A percentile compares a stretch with the other conserved stretches of the same genome.
Conservation (phyloP, 2,329 filamentous ascomycete species). For the Cryphonectria japonica region DNA sequence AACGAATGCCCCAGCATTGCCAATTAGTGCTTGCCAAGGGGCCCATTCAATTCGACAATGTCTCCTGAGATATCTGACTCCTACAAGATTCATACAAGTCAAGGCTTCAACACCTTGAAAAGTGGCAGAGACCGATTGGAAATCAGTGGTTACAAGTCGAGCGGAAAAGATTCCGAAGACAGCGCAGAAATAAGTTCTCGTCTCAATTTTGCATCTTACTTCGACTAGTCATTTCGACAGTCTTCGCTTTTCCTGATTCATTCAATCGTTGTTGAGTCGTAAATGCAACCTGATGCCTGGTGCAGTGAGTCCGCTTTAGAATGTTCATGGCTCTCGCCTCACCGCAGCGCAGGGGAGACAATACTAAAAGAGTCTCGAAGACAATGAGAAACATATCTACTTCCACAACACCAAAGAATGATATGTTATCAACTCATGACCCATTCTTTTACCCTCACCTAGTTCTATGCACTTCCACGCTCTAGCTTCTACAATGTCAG, state of each 20-base stretch:
- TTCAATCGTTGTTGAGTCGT: not conserved
- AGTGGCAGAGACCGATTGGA: not conserved
- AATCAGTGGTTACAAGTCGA: not conserved
- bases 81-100: not conserved
- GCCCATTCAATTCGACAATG: not conserved
- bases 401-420: slow-evolving; percentile 19
- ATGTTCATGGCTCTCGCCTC: not conserved
- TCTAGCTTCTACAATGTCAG: not conserved
- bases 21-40: not conserved
- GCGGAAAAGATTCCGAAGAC: not conserved
- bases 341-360: slow-evolving; percentile 10
- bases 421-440: slow-evolving; percentile 11
- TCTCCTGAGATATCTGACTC: not conserved
- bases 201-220: not conserved
- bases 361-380: slow-evolving; percentile 17
- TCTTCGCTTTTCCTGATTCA: no score
- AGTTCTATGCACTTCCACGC: not conserved
- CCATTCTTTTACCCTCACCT: slow-evolving; percentile 9
- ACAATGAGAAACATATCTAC: slow-evolving; percentile 21
- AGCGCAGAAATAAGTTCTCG: not conserved
- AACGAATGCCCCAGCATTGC: not conserved
- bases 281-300: not conserved
- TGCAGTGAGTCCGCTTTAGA: not conserved
- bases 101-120: not conserved
- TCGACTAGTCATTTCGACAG: not conserved